Conservation (phyloP, 148 eudicot species). For the Cornus florida region DNA sequence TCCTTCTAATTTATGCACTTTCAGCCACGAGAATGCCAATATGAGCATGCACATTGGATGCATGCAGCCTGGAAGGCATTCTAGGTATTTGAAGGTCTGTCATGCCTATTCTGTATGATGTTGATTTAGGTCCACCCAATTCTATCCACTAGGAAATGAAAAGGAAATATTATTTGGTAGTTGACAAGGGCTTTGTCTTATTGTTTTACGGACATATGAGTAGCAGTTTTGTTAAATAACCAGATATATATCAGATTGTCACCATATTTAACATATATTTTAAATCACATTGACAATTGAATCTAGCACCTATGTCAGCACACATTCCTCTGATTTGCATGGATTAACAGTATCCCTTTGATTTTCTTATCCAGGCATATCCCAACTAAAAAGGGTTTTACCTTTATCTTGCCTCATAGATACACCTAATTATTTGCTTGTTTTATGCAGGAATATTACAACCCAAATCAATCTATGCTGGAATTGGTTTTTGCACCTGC, state of each 20-base stretch:
- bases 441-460: conserved; percentile 75
- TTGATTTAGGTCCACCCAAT: background rate
- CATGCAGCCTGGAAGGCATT: background rate
- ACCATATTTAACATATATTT: background rate
- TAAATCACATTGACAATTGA: background rate
- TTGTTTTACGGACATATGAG: background rate
- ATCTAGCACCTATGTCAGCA: background rate
- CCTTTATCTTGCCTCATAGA: background rate
- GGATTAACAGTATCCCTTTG: background rate
- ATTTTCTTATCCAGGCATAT: background rate
- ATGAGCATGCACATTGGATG: background rate
- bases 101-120: background rate
- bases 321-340: background rate
- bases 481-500: conserved; percentile 99
- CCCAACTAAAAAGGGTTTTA: background rate
- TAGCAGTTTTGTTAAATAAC: background rate
- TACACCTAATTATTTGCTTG: conserved; percentile 1
- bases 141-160: background rate
- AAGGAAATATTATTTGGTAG: background rate
- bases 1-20: background rate
- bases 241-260: background rate
- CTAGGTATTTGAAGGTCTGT: conserved; percentile 2
- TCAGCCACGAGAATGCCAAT: background rate
- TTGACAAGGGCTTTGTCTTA: background rate
- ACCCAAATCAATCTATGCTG: conserved; percentile 87